phyloP scores from a whole-genome alignment of 163 green algal genomes.

The Chloromonas sp. region DNA sequence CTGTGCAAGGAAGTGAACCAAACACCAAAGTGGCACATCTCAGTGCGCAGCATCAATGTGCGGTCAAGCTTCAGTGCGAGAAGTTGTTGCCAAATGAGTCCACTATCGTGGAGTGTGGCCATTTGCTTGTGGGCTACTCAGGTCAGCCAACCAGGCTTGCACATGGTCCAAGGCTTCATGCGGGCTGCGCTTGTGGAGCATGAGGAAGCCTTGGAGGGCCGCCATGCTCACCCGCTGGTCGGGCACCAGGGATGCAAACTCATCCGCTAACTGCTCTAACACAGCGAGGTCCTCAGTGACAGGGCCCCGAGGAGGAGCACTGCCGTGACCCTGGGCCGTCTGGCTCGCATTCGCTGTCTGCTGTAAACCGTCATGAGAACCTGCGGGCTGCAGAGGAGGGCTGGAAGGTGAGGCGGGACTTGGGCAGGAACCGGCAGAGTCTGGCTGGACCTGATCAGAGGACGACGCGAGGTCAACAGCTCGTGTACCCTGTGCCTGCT shows the following conservation, averaged over 20 bases:
- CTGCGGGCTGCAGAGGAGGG: not conserved
- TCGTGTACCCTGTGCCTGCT: not conserved
- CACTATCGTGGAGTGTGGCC: too few relatives aligned
- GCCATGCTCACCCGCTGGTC: conserved; percentile 18
- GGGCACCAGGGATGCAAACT: conserved; percentile 17
- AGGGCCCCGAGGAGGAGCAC: not conserved
- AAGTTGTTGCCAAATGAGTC: too few relatives aligned
- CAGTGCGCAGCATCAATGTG: too few relatives aligned
- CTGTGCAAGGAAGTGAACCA: too few relatives aligned
- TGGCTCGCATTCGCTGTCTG: not conserved
- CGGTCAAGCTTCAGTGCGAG: too few relatives aligned
- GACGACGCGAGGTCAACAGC: not conserved
- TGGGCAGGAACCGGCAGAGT: not conserved
- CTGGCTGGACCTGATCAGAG: not conserved
- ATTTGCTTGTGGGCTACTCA: too few relatives aligned
- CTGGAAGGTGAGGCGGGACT: not conserved
- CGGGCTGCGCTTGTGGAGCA: conserved; percentile 18
- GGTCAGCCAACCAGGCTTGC: not conserved
- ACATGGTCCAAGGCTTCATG: conserved; percentile 1
- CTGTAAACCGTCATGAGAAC: not conserved
- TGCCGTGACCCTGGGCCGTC: not conserved
- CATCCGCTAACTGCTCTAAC: conserved; percentile 2
- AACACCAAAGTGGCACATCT: too few relatives aligned
- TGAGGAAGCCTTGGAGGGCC: conserved; percentile 28
- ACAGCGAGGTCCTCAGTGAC: not conserved